Conservation (phyloP, 2,329 filamentous ascomycete species). For the Aspergillus unguis region DNA sequence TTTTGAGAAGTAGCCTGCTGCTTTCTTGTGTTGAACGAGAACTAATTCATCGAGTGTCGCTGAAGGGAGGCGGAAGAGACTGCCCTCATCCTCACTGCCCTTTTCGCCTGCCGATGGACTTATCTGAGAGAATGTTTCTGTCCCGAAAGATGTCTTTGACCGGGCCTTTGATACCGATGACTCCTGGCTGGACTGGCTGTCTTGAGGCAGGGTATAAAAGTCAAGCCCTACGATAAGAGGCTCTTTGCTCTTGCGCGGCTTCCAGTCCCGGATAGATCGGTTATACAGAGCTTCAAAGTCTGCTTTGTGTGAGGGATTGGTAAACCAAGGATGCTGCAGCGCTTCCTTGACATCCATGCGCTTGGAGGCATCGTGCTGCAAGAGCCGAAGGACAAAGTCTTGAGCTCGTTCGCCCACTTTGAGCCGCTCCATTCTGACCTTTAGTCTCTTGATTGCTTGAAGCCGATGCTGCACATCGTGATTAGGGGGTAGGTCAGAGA, state of each 20-base stretch:
- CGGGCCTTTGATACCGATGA: neutral
- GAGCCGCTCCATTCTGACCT: conserved; percentile 44
- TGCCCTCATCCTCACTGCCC: neutral
- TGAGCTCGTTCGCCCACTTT: conserved; percentile 44
- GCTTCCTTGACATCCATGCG: conserved; percentile 55
- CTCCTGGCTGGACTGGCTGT: neutral
- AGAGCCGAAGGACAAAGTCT: conserved; percentile 52
- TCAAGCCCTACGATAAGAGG: conserved; percentile 14
- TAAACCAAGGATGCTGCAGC: conserved; percentile 56
- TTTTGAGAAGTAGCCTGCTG: no score
- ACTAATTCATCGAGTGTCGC: no score
- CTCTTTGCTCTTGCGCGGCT: conserved; percentile 32
- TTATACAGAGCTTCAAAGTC: conserved; percentile 52
- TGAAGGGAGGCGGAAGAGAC: no score
- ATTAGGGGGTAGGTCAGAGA: conserved; percentile 25
- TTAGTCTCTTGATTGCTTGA: conserved; percentile 46
- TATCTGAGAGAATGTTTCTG: neutral
- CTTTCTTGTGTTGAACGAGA: no score
- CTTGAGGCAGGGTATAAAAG: neutral
- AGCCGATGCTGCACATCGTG: conserved; percentile 24
- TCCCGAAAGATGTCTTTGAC: neutral
- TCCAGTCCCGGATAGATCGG: conserved; percentile 50
- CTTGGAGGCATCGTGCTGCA: conserved; percentile 48
- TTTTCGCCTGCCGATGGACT: neutral
- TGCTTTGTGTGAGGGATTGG: conserved; percentile 45